A percentile compares a stretch with the other conserved stretches of the same genome.
phyloP scores from a whole-genome alignment of 2,329 filamentous ascomycete genomes.

The Monilinia vaccinii-corymbosi region DNA sequence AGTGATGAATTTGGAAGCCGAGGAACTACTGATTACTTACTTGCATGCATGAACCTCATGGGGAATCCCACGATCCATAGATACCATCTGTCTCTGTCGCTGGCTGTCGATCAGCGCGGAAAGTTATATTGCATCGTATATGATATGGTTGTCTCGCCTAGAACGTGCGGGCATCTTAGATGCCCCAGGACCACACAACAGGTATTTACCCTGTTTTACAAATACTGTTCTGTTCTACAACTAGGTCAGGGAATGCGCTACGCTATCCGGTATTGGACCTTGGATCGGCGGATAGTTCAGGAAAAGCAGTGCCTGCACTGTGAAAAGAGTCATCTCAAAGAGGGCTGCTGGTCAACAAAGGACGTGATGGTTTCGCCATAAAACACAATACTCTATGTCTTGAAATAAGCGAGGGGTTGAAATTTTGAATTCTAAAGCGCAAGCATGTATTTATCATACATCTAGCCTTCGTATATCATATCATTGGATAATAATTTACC shows the following conservation, averaged over 20 bases:
- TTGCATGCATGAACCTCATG: not conserved
- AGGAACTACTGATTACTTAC: no score
- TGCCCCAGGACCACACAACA: not conserved
- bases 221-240: not conserved
- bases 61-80: not conserved
- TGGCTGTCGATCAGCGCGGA: not conserved
- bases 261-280: not conserved
- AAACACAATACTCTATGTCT: not conserved
- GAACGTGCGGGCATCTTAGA: not conserved
- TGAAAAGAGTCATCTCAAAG: not conserved
- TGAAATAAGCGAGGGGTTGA: not conserved
- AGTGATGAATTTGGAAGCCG: not conserved
- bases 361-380: not conserved
- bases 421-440: not conserved
- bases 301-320: no score
- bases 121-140: not conserved
- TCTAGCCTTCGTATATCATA: conserved; percentile 1
- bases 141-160: not conserved
- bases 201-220: not conserved
- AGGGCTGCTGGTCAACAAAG: not conserved
- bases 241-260: not conserved
- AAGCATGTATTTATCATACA: not conserved
- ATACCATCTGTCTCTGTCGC: not conserved
- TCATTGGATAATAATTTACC: not conserved
- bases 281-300: no score